A percentile compares a stretch with the other conserved stretches of the same genome.
These are phyloP conservation scores for Ascochyta pisi DNA, from an alignment of 2,329 filamentous ascomycete genomes.

Conservation along the genomic window DNA sequence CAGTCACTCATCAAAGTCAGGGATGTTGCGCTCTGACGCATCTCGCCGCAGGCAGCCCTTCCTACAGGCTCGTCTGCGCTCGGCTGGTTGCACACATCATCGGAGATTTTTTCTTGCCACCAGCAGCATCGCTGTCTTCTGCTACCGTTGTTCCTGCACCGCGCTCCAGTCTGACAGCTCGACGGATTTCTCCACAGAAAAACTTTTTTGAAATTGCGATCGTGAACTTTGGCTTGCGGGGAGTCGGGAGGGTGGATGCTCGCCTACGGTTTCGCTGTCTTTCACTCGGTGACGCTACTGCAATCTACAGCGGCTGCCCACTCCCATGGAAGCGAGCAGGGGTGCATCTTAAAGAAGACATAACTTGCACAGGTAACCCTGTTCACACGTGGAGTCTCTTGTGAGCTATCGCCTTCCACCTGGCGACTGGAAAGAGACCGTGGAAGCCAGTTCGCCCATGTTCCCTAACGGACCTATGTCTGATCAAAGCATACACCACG, in stretches of 20 bases:
- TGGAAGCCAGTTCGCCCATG: constrained; percentile 28
- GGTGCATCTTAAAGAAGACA: constrained; percentile 32
- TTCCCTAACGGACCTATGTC: constrained; percentile 18
- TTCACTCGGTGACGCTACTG: constrained; percentile 40
- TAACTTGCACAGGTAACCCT: constrained; percentile 41
- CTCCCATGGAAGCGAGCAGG: constrained; percentile 46
- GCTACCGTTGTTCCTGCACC: constrained; percentile 20
- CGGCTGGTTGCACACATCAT: constrained; percentile 14
- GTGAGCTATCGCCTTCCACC: constrained; percentile 30
- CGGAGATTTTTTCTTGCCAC: constrained; percentile 14
- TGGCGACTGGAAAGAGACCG: constrained; percentile 32
- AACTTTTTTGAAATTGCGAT: constrained; percentile 39
- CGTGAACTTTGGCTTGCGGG: constrained; percentile 45
- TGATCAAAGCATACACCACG: constrained; percentile 14
- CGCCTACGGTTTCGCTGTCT: constrained; percentile 37
- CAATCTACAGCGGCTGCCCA: constrained; percentile 46
- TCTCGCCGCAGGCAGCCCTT: constrained; percentile 15
- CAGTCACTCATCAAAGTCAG: constrained; percentile 23
- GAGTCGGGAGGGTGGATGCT: constrained; percentile 45
- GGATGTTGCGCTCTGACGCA: constrained; percentile 26
- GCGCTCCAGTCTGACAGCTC: constrained; percentile 23
- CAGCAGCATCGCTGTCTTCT: constrained; percentile 27
- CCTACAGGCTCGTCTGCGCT: constrained; percentile 11
- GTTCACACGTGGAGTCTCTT: constrained; percentile 45
- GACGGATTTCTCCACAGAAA: constrained; percentile 38